Percentiles rank a stretch among this genome's conserved stretches.
phyloP scores from a whole-genome alignment of 78 protist species.

The Dictyostelium brefeldianum region DNA sequence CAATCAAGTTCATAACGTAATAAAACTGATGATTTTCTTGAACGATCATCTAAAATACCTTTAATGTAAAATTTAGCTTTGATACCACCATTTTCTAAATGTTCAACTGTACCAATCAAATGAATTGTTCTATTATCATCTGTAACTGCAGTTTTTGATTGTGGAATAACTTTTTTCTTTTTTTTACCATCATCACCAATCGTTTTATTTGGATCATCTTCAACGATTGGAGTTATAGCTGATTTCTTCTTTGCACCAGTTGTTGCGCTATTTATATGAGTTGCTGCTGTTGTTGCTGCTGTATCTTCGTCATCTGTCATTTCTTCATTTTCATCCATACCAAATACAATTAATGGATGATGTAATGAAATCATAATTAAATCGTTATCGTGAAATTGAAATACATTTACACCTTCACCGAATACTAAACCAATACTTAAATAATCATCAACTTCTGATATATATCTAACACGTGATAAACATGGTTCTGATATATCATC shows the following conservation, averaged over 20 bases:
- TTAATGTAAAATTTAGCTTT: constrained; percentile 56
- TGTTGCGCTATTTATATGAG: neutral
- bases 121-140: constrained; percentile 37
- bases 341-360: constrained; percentile 63
- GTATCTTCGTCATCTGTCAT: constrained; percentile 34
- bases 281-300: constrained; percentile 2
- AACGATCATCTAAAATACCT: constrained; percentile 19
- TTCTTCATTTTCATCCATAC: constrained; percentile 48
- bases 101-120: constrained; percentile 75
- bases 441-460: constrained; percentile 47
- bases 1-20: constrained; percentile 62
- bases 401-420: neutral
- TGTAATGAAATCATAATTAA: constrained; percentile 70
- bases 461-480: constrained; percentile 44
- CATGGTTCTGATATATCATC: constrained; percentile 47
- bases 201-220: constrained; percentile 61
- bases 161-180: constrained; percentile 65
- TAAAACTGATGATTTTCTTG: constrained; percentile 26
- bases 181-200: constrained; percentile 1
- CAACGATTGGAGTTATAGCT: neutral
- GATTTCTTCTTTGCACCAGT: neutral
- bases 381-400: constrained; percentile 69
- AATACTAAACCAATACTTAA: constrained; percentile 55
- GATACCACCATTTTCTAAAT: constrained; percentile 64
- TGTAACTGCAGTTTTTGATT: constrained; percentile 44